A percentile compares a stretch with the other conserved stretches of the same genome.
phyloP scores from a whole-genome alignment of 2,329 filamentous ascomycete species.

The Mariannaea sp. region DNA sequence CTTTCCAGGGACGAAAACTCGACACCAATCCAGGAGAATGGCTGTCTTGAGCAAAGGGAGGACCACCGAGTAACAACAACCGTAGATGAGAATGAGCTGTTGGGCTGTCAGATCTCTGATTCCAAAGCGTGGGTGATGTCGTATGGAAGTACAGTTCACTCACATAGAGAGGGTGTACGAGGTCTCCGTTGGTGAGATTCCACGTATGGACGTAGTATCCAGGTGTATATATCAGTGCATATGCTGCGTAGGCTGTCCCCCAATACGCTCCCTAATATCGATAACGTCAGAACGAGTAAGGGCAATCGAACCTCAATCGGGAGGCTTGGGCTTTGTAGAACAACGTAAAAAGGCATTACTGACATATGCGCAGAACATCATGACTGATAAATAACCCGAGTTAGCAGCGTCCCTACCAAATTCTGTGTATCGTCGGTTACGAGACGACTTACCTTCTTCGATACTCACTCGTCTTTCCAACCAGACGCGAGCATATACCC shows the following conservation, averaged over 20 bases:
- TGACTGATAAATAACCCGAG: conserved; percentile 1
- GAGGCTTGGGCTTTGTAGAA: neutral
- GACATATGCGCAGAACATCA: conserved; percentile 20
- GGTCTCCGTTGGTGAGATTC: conserved; percentile 14
- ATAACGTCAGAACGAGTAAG: too few species aligned
- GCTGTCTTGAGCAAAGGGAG: conserved; percentile 19
- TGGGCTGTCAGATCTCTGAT: neutral
- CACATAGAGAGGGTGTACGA: conserved; percentile 14
- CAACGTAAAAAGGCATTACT: neutral
- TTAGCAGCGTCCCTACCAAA: neutral
- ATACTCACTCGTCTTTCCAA: conserved; percentile 1
- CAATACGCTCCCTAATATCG: conserved; percentile 18
- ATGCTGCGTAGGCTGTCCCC: conserved; percentile 16
- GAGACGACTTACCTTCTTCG: conserved; percentile 13
- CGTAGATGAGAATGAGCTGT: conserved; percentile 17
- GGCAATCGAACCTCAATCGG: neutral
- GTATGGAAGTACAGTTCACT: neutral
- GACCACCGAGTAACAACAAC: conserved; percentile 18
- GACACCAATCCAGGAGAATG: conserved; percentile 20
- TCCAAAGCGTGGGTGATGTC: neutral
- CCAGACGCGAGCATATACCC: conserved; percentile 11
- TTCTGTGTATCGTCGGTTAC: neutral
- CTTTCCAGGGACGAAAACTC: conserved; percentile 13
- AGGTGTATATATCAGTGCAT: conserved; percentile 12
- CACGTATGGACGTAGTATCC: conserved; percentile 21